Evolutionary conservation across 495 filamentous ascomycete species (phyloP).

Genomic region (Annulohypoxylon stygium): DNA sequence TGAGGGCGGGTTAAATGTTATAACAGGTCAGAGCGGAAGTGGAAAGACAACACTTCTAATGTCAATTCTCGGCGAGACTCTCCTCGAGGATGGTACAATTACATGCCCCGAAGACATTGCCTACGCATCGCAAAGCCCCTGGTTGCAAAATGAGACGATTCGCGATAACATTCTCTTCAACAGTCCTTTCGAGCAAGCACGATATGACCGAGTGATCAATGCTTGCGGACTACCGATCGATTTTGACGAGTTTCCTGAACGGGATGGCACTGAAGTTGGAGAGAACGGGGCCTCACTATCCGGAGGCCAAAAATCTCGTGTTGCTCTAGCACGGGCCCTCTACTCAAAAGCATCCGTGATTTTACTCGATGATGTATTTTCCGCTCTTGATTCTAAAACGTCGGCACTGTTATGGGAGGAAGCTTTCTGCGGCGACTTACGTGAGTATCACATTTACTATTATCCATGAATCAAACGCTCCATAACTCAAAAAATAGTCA

Average conservation of each 20-base stretch:
- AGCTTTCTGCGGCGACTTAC: conserved; percentile 65
- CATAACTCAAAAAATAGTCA: not conserved
- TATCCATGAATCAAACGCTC: not conserved
- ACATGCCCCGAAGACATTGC: conserved; percentile 67
- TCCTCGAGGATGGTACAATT: conserved; percentile 56
- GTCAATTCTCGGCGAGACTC: conserved; percentile 71
- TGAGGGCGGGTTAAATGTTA: conserved; percentile 64
- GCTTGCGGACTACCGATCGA: conserved; percentile 74
- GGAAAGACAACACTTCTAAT: conserved; percentile 75
- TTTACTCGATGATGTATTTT: conserved; percentile 78
- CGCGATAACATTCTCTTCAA: conserved; percentile 71
- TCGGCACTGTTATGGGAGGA: conserved; percentile 63
- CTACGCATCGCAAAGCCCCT: conserved; percentile 67
- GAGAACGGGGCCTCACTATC: conserved; percentile 77
- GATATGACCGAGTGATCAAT: conserved; percentile 70
- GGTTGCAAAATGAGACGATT: conserved; percentile 69
- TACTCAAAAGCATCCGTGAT: conserved; percentile 74
- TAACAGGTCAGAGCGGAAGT: conserved; percentile 68
- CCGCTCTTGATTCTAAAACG: conserved; percentile 68
- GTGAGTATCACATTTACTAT: conserved; percentile 42
- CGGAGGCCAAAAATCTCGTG: conserved; percentile 77
- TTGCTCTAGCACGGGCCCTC: conserved; percentile 76
- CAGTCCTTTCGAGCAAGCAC: conserved; percentile 58
- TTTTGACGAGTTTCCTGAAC: conserved; percentile 61
- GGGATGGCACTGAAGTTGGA: conserved; percentile 72